Percentiles rank a stretch among this genome's conserved stretches.
Evolutionary conservation across 2,329 filamentous ascomycete genomes (phyloP).

Genomic region (Apiospora arundinis): DNA sequence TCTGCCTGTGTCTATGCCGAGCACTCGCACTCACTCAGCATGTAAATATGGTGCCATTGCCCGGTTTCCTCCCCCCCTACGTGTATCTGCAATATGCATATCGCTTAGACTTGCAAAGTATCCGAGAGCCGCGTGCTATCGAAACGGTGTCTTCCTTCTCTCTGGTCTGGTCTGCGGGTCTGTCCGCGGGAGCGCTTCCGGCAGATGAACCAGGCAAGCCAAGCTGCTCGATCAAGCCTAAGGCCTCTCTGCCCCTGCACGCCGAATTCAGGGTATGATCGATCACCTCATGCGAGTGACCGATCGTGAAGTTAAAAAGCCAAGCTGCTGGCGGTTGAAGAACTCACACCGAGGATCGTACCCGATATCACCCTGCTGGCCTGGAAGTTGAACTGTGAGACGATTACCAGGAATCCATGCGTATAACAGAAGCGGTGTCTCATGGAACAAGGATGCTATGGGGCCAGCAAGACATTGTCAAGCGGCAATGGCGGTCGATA

Average conservation of each 20-base stretch:
- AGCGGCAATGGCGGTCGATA: constrained; percentile 12
- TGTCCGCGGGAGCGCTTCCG: constrained; percentile 8
- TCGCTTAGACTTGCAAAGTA: not conserved
- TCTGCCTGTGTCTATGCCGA: not conserved
- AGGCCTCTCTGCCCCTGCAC: not conserved
- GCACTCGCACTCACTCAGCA: not conserved
- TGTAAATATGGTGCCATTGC: not conserved
- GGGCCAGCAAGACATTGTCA: constrained; percentile 6
- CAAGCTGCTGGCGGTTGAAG: not conserved
- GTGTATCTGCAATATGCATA: not conserved
- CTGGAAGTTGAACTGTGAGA: not conserved
- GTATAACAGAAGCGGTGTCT: constrained; percentile 3
- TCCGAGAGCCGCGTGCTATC: not conserved
- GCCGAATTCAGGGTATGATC: not conserved
- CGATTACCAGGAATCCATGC: not conserved
- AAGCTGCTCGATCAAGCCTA: not conserved
- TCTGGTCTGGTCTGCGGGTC: not conserved
- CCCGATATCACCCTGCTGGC: not conserved
- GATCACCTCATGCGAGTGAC: constrained; percentile 7
- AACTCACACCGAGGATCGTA: not conserved
- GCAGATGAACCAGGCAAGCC: not conserved
- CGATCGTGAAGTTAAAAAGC: not conserved
- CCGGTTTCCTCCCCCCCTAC: not conserved
- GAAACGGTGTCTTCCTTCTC: not conserved
- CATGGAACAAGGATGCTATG: constrained; percentile 9